Conservation (phyloP, 2,329 filamentous ascomycete species). For the Beauveria rudraprayagi region DNA sequence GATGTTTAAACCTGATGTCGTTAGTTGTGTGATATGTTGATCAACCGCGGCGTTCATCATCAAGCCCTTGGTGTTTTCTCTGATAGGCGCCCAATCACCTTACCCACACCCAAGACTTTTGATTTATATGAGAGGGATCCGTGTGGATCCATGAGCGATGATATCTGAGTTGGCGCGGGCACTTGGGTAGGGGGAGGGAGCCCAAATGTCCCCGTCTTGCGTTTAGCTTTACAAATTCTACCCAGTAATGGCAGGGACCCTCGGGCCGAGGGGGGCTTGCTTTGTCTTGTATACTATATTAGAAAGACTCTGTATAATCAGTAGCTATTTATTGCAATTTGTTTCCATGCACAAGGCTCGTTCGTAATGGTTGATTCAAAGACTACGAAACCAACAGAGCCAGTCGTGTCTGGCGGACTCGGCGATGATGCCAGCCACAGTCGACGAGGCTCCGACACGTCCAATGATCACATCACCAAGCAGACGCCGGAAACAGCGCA, state of each 20-base stretch:
- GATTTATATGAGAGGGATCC: neutral
- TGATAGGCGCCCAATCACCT: neutral
- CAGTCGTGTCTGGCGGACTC: neutral
- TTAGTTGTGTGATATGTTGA: no score
- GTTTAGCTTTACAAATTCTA: neutral
- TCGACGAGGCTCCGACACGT: neutral
- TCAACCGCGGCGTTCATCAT: neutral
- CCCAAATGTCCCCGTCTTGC: neutral
- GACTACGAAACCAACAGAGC: neutral
- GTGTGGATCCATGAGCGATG: neutral
- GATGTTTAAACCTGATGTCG: neutral
- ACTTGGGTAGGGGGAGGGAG: neutral
- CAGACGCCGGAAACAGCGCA: neutral
- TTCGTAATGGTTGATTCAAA: neutral
- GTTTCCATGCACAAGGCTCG: no score
- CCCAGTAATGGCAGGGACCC: neutral
- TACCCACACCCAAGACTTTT: neutral
- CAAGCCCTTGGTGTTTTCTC: neutral
- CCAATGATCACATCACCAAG: neutral
- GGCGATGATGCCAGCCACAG: neutral
- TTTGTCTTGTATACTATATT: neutral
- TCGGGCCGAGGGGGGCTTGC: neutral
- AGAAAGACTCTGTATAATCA: no score
- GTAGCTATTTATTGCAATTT: no score
- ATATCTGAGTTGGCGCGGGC: neutral